phyloP scores from a whole-genome alignment of 2,329 filamentous ascomycete genomes.

The Tricladium varicosporioides region DNA sequence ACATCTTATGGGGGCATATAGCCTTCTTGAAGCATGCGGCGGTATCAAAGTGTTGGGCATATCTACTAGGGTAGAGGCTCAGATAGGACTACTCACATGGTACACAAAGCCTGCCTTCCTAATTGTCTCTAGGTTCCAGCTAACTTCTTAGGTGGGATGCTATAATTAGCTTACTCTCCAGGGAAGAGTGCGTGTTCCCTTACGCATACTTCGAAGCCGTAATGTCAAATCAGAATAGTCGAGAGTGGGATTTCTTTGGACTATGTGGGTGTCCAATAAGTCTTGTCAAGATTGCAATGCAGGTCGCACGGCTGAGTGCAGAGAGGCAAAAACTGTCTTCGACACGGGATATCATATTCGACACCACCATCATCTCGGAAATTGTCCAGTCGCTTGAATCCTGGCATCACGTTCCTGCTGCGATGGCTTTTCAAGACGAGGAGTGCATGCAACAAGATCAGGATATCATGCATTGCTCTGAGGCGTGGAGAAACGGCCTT shows the following conservation, averaged over 20 bases:
- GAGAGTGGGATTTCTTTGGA: constrained; percentile 7
- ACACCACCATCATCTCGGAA: background rate
- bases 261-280: constrained; percentile 5
- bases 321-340: constrained; percentile 5
- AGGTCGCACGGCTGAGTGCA: constrained; percentile 2
- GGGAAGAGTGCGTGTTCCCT: constrained; percentile 8
- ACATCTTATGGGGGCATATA: constrained; percentile 2
- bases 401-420: background rate
- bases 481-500: constrained; percentile 12
- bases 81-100: constrained; percentile 8
- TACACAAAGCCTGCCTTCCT: background rate
- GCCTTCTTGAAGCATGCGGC: constrained; percentile 2
- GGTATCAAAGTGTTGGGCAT: constrained; percentile 1
- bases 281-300: constrained; percentile 3
- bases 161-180: constrained; percentile 3
- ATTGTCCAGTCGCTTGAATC: background rate
- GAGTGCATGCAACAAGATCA: constrained; percentile 8
- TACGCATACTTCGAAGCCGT: constrained; percentile 7
- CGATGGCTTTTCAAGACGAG: constrained; percentile 3
- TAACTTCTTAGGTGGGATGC: constrained; percentile 7
- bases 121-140: background rate
- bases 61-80: constrained; percentile 3
- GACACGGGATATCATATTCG: background rate
- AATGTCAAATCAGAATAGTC: background rate
- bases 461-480: constrained; percentile 8